Evolutionary conservation across 2,329 filamentous ascomycete species (phyloP), one percentile per base, ranked within the genome.

Genomic region (Aspergillus sp.): DNA sequence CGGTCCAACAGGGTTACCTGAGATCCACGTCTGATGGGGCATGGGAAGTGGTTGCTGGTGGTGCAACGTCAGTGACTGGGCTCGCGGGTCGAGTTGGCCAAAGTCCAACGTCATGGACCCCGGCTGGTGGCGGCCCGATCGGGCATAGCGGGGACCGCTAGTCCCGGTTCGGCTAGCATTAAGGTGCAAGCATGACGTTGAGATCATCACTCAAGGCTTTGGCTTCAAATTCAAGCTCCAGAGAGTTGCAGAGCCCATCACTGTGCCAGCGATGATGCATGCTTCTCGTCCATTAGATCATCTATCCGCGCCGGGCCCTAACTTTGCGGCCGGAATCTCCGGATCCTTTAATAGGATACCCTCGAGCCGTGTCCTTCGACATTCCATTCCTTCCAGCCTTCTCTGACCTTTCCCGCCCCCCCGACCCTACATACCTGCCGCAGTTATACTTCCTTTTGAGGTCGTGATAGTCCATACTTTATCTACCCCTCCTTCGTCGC

Each of bases 141-240:
- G 4, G 58, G 68, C 2, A 39, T 70, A 70, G 63, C 13, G 45
- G 2, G 1, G 47, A 7, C 41, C 30, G 51, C 69, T 70, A 71
- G 59, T 51, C 66, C 48, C 51, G 49, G 60, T 20, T 33, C 50
- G 56, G 67, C 56, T 66, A 67, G 66, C 57, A 56, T 57, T 58
- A 54, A 50, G n/a, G 59, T 64, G 61, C 63, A 68, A 68, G 58
- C 49, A 73, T 73, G 71, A 73, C 71, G 70, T 73, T 64, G 67
- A 69, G 66, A 71, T 68, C 63, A 54, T 59, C 57, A 54, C 50
- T 48, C 51, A 17, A 17, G 27, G 12, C 54, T 56, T 44, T 45
- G 37, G 51, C 54, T 57, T 46, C 52, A 33, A 12, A 15, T 6
- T 37, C 41, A 47, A 48, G 46, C 33, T 48, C 27, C n/a, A 30